Evolutionary conservation across 352 stramenopile species (phyloP).

Genomic region (Phytophthora cryptogea): DNA sequence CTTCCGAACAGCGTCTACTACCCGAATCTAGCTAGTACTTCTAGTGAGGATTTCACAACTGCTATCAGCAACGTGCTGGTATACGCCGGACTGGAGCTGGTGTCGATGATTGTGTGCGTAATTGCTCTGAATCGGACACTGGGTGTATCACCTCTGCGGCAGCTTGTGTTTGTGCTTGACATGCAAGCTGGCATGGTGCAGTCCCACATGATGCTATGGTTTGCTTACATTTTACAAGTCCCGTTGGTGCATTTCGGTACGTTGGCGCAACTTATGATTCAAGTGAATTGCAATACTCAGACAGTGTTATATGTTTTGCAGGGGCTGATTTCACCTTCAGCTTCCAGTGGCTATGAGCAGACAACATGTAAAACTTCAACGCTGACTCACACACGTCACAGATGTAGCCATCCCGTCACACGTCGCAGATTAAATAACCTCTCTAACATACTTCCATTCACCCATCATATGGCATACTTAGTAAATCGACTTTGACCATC

Average conservation of each 20-base stretch:
- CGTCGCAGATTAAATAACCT: background rate
- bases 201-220: background rate
- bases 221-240: constrained; percentile 2
- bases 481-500: background rate
- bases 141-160: background rate
- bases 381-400: constrained; percentile 15
- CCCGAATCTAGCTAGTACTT: background rate
- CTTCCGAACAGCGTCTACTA: constrained; percentile 5
- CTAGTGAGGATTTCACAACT: background rate
- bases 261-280: background rate
- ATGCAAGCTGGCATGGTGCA: background rate
- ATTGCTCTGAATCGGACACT: background rate
- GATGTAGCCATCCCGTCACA: background rate
- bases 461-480: background rate
- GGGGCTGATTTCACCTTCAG: constrained; percentile 2
- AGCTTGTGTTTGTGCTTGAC: constrained; percentile 8
- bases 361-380: no score
- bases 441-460: background rate
- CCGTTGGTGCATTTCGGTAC: constrained; percentile 4
- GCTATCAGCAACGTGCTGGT: background rate
- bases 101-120: background rate
- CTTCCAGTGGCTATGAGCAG: background rate
- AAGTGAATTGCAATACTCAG: background rate
- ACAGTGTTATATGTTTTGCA: background rate
- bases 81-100: background rate